Base-by-base conservation (phyloP, 139 green algal species). In the Zygnema circumcarinatum region DNA sequence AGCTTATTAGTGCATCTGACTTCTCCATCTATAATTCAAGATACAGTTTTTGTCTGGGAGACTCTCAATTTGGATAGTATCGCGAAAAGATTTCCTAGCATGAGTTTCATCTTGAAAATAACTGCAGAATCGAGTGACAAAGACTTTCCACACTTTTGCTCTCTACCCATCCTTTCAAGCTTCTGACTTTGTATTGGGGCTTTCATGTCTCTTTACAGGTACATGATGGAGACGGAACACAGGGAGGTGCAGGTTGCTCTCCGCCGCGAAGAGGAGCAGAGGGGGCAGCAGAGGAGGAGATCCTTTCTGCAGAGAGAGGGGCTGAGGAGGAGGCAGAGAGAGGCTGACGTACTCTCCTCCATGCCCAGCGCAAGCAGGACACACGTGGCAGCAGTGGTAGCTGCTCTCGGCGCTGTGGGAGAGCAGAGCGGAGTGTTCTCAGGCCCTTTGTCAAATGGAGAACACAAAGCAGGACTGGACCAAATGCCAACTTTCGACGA, bases 131-230 rank as follows among this genome's bases (percentile, higher is more conserved):
- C n/a, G n/a, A n/a, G n/a, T n/a, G n/a, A n/a, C n/a, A n/a, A n/a
- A n/a, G n/a, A n/a, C n/a, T n/a, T n/a, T n/a, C n/a, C n/a, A n/a
- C n/a, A n/a, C n/a, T n/a, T n/a, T n/a, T n/a, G n/a, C n/a, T n/a
- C n/a, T n/a, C n/a, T n/a, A n/a, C n/a, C n/a, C n/a, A n/a, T n/a
- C n/a, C n/a, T n/a, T n/a, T n/a, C n/a, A n/a, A n/a, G n/a, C n/a
- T n/a, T n/a, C n/a, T n/a, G n/a, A n/a, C n/a, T n/a, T n/a, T n/a
- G n/a, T n/a, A n/a, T n/a, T n/a, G n/a, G n/a, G n/a, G n/a, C n/a
- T n/a, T n/a, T n/a, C n/a, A n/a, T n/a, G n/a, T n/a, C n/a, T n/a
- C 35, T 78, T 78, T 53, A 16, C 36, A 78, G 69, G 69, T 78
- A 78, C 69, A 78, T 78, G 69, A 42, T 53, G 7, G 35, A 78